Conservation (phyloP, 805 yeast genomes). For the Lipomyces mesembrius region DNA sequence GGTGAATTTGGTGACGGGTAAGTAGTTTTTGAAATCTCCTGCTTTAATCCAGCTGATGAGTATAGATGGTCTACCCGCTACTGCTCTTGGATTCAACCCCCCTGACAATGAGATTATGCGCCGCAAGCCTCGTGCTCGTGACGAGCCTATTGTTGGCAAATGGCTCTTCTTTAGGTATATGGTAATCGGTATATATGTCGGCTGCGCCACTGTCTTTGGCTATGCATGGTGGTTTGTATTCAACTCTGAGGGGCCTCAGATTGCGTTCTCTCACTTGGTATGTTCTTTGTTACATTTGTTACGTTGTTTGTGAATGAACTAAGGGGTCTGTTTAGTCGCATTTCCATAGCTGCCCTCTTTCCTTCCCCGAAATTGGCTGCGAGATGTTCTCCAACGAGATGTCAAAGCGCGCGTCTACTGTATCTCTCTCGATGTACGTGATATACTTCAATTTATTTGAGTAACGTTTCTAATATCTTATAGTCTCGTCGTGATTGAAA, state of each 20-base stretch:
- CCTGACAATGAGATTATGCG: conserved; percentile 50
- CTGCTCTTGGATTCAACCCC: conserved; percentile 59
- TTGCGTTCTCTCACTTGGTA: conserved; percentile 44
- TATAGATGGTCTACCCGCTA: conserved; percentile 60
- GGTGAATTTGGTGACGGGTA: conserved; percentile 57
- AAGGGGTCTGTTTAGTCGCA: conserved; percentile 37
- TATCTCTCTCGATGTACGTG: conserved; percentile 46
- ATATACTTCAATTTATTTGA: background rate
- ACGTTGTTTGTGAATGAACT: background rate
- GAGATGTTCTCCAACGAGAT: conserved; percentile 44
- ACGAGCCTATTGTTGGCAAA: conserved; percentile 49
- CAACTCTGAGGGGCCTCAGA: conserved; percentile 48
- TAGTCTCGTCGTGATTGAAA: conserved; percentile 48
- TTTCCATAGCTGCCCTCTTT: conserved; percentile 46
- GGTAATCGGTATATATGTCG: conserved; percentile 50
- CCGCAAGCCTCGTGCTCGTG: conserved; percentile 48
- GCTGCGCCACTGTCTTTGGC: conserved; percentile 51
- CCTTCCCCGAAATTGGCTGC: conserved; percentile 44
- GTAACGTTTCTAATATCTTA: background rate
- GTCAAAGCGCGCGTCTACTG: conserved; percentile 47
- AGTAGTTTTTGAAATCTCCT: background rate
- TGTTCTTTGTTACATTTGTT: background rate
- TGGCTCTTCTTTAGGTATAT: conserved; percentile 50
- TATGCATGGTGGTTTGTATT: conserved; percentile 50
- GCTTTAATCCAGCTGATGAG: background rate